Conservation (phyloP, 2,329 filamentous ascomycete species). For the Zasmidium cellare region DNA sequence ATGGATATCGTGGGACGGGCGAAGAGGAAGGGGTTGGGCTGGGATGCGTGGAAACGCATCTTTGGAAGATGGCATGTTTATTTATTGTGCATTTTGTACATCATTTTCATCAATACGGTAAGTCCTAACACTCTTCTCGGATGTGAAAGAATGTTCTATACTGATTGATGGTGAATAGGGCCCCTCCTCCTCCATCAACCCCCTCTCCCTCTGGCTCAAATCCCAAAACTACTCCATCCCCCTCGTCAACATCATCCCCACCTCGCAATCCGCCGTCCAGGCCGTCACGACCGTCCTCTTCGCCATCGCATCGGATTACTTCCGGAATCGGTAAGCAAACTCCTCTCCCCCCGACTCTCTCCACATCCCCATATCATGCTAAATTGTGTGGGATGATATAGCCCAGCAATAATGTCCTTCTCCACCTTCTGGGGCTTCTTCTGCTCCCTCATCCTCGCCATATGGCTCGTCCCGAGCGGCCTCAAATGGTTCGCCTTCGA, state of each 20-base stretch:
- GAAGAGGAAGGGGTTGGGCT: conserved; percentile 27
- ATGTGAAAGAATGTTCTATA: no score
- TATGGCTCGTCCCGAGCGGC: conserved; percentile 34
- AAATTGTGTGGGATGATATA: no score
- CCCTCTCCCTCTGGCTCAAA: conserved; percentile 31
- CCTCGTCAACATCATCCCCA: conserved; percentile 59
- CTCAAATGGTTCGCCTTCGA: conserved; percentile 37
- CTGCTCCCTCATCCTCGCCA: conserved; percentile 30
- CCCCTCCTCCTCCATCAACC: conserved; percentile 24
- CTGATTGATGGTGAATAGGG: conserved; percentile 11
- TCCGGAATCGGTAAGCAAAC: conserved; percentile 14
- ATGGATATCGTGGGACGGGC: conserved; percentile 41
- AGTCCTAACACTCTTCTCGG: no score
- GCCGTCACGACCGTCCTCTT: conserved; percentile 62
- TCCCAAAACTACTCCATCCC: conserved; percentile 46
- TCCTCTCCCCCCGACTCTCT: no score
- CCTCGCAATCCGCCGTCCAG: conserved; percentile 54
- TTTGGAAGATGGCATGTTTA: conserved; percentile 67
- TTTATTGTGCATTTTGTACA: conserved; percentile 57
- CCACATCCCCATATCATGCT: no score
- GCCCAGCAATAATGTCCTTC: conserved; percentile 22
- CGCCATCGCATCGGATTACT: conserved; percentile 40
- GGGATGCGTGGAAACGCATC: conserved; percentile 52
- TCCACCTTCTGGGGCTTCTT: conserved; percentile 24
- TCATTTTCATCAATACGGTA: conserved; percentile 64